These are phyloP conservation scores for Bertia moriformis DNA, from an alignment of 2,329 filamentous ascomycete species.

Conservation along the genomic window DNA sequence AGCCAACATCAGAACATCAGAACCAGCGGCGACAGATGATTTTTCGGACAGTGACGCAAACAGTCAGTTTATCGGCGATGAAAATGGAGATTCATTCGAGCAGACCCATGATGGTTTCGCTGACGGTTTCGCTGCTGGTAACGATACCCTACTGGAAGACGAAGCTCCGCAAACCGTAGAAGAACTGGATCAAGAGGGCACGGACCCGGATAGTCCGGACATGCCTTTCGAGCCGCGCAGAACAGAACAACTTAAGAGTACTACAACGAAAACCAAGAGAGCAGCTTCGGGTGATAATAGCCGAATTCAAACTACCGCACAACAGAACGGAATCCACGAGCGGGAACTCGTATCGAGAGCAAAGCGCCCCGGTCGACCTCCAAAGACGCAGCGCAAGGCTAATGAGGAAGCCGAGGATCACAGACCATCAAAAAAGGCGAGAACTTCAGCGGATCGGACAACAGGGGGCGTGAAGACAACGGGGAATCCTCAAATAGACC, in stretches of 20 bases:
- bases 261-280: neutral
- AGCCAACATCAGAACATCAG: constrained; percentile 3
- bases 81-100: constrained; percentile 14
- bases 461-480: constrained; percentile 25
- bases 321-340: neutral
- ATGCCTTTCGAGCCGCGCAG: neutral
- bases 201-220: neutral
- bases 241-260: neutral
- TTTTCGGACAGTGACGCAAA: constrained; percentile 19
- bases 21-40: constrained; percentile 10
- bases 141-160: neutral
- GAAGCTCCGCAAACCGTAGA: neutral
- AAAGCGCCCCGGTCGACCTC: constrained; percentile 8
- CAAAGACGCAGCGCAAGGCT: constrained; percentile 9
- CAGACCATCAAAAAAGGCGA: constrained; percentile 14
- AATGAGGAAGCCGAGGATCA: constrained; percentile 19
- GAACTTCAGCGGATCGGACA: neutral
- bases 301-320: neutral
- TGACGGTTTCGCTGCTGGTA: constrained; percentile 9
- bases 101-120: constrained; percentile 11
- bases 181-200: neutral
- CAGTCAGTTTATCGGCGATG: constrained; percentile 13
- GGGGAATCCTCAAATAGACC: constrained; percentile 7
- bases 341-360: constrained; percentile 2
- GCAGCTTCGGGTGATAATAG: neutral